Evolutionary conservation across 495 filamentous ascomycete genomes (phyloP).

Genomic region (Xanthoparmelia taractica): DNA sequence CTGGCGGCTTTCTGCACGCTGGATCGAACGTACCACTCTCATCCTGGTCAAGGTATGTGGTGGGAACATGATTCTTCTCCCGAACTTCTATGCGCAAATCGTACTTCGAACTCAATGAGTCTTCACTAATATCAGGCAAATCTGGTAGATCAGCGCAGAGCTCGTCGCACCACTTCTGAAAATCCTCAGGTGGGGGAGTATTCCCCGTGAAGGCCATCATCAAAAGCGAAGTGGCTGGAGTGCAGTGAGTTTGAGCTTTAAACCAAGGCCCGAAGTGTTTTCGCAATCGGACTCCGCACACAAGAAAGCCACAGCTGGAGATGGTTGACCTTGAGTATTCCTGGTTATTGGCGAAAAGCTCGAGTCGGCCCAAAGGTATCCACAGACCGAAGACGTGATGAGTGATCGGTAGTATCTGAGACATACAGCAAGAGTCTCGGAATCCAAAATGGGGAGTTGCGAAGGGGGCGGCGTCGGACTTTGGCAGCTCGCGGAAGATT

Average conservation of each 20-base stretch:
- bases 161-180: slow-evolving; percentile 4
- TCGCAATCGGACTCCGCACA: not conserved
- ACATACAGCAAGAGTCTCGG: too few relatives aligned
- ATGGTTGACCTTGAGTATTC: too few relatives aligned
- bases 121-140: not conserved
- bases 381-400: too few relatives aligned
- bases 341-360: too few relatives aligned
- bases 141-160: slow-evolving; percentile 12
- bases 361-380: too few relatives aligned
- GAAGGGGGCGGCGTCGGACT: too few relatives aligned
- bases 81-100: slow-evolving; percentile 19
- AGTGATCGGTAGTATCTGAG: too few relatives aligned
- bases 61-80: slow-evolving; percentile 10
- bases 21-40: slow-evolving; percentile 23
- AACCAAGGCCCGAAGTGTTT: not conserved
- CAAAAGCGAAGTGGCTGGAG: not conserved
- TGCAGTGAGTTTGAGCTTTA: not conserved
- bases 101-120: slow-evolving; percentile 14
- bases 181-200: slow-evolving; percentile 3
- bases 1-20: slow-evolving; percentile 7
- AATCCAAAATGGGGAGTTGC: too few relatives aligned
- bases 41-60: slow-evolving; percentile 22
- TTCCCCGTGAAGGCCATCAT: not conserved
- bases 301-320: too few relatives aligned
- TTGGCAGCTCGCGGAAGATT: too few relatives aligned